A percentile compares a stretch with the other conserved stretches of the same genome.
Conservation (phyloP, 192 early-diverging fungal genomes). For the Powellomyces hirtus region DNA sequence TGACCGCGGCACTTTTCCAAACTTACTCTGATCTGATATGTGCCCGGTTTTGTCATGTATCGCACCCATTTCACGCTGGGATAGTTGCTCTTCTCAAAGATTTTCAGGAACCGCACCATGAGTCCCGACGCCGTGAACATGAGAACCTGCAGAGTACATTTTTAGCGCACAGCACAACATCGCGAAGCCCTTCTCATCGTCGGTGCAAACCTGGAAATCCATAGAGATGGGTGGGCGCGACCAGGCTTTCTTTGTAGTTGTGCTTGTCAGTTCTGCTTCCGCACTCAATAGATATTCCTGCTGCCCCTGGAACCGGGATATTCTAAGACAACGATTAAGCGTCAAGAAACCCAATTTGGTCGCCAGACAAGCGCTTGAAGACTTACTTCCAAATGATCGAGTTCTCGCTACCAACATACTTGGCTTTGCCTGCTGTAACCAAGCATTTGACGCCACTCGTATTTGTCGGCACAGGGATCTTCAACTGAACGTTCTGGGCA, state of each 20-base stretch:
- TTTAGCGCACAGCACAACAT: no score
- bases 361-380: neutral
- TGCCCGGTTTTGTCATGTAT: constrained; percentile 96
- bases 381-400: constrained; percentile 91
- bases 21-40: constrained; percentile 68
- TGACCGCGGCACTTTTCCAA: no score
- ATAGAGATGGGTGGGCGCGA: constrained; percentile 92
- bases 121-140: constrained; percentile 98
- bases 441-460: constrained; percentile 79
- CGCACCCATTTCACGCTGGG: constrained; percentile 98
- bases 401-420: constrained; percentile 94
- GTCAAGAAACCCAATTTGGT: neutral
- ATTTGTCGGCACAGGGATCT: constrained; percentile 88
- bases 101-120: constrained; percentile 94
- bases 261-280: constrained; percentile 77
- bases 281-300: constrained; percentile 80
- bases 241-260: constrained; percentile 87
- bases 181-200: no score
- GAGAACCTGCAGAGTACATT: constrained; percentile 70
- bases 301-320: constrained; percentile 87
- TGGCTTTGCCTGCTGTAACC: constrained; percentile 83
- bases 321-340: constrained; percentile 45
- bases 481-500: constrained; percentile 85
- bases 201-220: constrained; percentile 75
- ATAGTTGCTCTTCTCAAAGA: constrained; percentile 96